Base-by-base conservation (phyloP, 1,139 yeast species). In the Yamadazyma oceani region DNA sequence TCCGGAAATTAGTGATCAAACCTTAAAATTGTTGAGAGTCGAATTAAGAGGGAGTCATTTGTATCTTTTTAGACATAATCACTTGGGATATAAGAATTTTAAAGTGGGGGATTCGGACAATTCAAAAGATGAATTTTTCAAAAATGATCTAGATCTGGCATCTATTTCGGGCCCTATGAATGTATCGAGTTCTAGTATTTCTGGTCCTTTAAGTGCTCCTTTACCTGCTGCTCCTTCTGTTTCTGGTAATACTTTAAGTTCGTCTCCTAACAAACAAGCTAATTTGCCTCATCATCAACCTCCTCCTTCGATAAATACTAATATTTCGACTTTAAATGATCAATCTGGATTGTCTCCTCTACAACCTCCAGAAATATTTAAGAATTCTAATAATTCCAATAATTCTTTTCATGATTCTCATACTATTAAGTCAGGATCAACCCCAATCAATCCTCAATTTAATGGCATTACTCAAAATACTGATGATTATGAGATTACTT, bases 1-100 rank as follows among this genome's bases (percentile, higher is more conserved):
- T n/a, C 55, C 60, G 39, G 72, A 69, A 30, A 69, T 69, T 39
- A 55, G 57, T 37, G 75, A 66, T 31, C 64, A 61, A 16, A 55
- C 62, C 26, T 54, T 73, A 48, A 72, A 71, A 44, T 53, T 83
- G 25, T 77, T 64, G 47, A 68, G 83, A 40, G 85, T 81, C 0
- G 89, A 82, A 54, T 62, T 85, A 45, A 76, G 71, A 49, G 94
- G 94, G 7, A 73, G 86, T 0, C 69, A 70, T 37, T 57, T 85
- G 39, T 69, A 69, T 43, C 54, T 85, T 17, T 82, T 74, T 60
- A 81, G 77, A 50, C 34, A 36, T 12, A 32, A 32, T 10, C 32
- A 17, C 22, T 42, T 44, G 32, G 38, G 36, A 16, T 39, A 31
- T 22, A 40, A 36, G 26, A 47, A 40, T 24, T 45, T 48, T 32